Percentiles rank a stretch among this genome's conserved stretches.
Evolutionary conservation across 208 protist genomes (phyloP).

Genomic region (Leishmania martiniquensis): DNA sequence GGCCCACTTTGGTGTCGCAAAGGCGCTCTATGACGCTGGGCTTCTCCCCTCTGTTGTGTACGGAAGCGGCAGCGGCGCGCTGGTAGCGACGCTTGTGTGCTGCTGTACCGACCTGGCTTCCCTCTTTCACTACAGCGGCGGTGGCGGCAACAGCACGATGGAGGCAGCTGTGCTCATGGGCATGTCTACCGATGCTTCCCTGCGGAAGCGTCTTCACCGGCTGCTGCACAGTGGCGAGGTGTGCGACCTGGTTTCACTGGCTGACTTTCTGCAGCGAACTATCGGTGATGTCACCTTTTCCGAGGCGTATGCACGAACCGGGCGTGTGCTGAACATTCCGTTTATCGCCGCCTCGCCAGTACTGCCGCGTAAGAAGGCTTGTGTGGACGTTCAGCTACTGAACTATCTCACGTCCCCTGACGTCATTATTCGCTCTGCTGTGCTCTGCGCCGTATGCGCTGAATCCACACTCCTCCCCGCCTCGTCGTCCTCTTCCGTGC

Average conservation of each 20-base stretch:
- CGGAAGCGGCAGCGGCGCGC: constrained; percentile 58
- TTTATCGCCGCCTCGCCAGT: constrained; percentile 28
- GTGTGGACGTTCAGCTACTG: constrained; percentile 39
- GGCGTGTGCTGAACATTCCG: constrained; percentile 81
- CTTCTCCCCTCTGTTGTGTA: constrained; percentile 73
- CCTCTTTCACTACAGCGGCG: neutral
- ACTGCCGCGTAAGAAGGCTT: constrained; percentile 9
- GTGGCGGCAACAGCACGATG: neutral
- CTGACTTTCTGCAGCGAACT: constrained; percentile 49
- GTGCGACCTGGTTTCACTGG: constrained; percentile 56
- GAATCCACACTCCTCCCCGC: neutral
- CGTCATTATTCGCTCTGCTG: constrained; percentile 71
- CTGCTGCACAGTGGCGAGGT: constrained; percentile 49
- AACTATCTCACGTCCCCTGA: constrained; percentile 84
- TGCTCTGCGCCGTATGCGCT: constrained; percentile 30
- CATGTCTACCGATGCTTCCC: neutral
- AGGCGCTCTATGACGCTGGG: constrained; percentile 55
- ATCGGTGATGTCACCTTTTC: constrained; percentile 83
- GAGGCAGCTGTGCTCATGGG: constrained; percentile 14
- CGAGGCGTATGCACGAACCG: constrained; percentile 79
- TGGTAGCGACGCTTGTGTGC: constrained; percentile 72
- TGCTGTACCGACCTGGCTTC: constrained; percentile 42
- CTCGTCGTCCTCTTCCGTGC: neutral
- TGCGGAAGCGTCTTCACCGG: constrained; percentile 28
- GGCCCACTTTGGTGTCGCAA: constrained; percentile 75